phyloP scores from a whole-genome alignment of 2,329 filamentous ascomycete genomes.

The Orbilia javanica region DNA sequence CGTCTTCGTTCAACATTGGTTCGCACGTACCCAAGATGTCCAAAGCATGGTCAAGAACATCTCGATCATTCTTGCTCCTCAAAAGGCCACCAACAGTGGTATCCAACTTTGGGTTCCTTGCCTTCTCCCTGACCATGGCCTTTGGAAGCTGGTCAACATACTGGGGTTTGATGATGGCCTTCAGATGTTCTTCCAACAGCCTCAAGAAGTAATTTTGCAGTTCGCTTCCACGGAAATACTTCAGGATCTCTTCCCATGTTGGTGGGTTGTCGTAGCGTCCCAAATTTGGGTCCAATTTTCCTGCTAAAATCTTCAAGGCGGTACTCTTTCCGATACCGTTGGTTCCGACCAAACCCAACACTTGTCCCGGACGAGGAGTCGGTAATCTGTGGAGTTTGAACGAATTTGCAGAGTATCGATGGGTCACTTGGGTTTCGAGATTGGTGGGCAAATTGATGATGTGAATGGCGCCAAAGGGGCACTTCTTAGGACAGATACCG shows the following conservation, averaged over 20 bases:
- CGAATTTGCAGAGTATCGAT: conserved; percentile 98
- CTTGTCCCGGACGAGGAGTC: conserved; percentile 94
- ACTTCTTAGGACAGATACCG: conserved; percentile 99
- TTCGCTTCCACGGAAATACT: conserved; percentile 97
- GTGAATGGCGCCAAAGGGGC: conserved; percentile 92
- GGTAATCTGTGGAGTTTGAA: conserved; percentile 99
- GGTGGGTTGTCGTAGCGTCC: conserved; percentile 95
- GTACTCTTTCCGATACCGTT: conserved; percentile 99
- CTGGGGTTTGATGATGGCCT: conserved; percentile 98
- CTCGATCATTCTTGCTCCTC: conserved; percentile 79
- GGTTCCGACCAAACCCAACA: conserved; percentile 94
- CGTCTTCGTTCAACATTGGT: conserved; percentile 14
- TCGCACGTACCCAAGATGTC: conserved; percentile 75
- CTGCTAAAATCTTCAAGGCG: conserved; percentile 97
- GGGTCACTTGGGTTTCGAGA: conserved; percentile 96
- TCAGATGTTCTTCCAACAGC: conserved; percentile 94
- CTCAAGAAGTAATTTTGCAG: conserved; percentile 99
- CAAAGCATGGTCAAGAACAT: conserved; percentile 83
- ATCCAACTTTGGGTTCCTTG: conserved; percentile 69
- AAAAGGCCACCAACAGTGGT: conserved; percentile 80
- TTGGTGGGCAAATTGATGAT: conserved; percentile 99
- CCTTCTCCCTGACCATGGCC: conserved; percentile 80
- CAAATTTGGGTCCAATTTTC: conserved; percentile 98
- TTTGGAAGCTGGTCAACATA: conserved; percentile 98
- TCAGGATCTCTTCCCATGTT: conserved; percentile 99